phyloP scores from a whole-genome alignment of 2,329 filamentous ascomycete species.

The Fusarium sp. region DNA sequence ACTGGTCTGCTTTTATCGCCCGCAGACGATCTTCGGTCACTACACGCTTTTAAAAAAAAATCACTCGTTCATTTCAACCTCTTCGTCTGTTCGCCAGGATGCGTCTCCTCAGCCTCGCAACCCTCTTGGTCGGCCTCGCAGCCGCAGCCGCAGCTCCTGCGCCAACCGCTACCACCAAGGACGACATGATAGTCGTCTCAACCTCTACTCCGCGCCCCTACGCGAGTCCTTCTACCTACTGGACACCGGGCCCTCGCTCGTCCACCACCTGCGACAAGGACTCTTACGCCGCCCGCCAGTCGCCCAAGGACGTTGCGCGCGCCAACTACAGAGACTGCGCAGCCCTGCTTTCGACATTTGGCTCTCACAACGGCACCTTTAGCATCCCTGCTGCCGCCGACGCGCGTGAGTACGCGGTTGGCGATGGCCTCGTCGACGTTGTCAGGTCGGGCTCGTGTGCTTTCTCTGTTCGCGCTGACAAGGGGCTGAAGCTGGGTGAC shows the following conservation, averaged over 20 bases:
- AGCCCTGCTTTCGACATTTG: conserved; percentile 48
- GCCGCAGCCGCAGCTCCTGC: conserved; percentile 30
- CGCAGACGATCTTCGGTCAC: background rate
- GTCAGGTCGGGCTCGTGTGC: conserved; percentile 44
- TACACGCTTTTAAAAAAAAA: background rate
- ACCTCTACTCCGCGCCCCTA: conserved; percentile 19
- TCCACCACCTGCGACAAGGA: conserved; percentile 45
- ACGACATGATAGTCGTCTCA: conserved; percentile 34
- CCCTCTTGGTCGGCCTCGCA: conserved; percentile 26
- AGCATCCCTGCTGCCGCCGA: conserved; percentile 33
- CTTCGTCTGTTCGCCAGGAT: conserved; percentile 15
- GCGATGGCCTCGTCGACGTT: conserved; percentile 38
- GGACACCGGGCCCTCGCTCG: conserved; percentile 40
- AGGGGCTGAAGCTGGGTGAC: conserved; percentile 26
- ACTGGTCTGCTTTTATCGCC: conserved; percentile 24
- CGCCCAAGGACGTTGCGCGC: conserved; percentile 31
- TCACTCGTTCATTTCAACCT: background rate
- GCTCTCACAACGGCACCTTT: conserved; percentile 48
- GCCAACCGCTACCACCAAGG: conserved; percentile 6
- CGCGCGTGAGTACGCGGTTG: conserved; percentile 18
- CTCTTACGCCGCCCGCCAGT: conserved; percentile 35
- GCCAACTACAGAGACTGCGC: conserved; percentile 49
- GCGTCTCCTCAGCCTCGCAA: conserved; percentile 23
- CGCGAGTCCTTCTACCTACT: conserved; percentile 37
- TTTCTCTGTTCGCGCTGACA: conserved; percentile 42